A percentile compares a stretch with the other conserved stretches of the same genome.
Evolutionary conservation across 148 eudicot species (phyloP).

Genomic region (Silene conica): DNA sequence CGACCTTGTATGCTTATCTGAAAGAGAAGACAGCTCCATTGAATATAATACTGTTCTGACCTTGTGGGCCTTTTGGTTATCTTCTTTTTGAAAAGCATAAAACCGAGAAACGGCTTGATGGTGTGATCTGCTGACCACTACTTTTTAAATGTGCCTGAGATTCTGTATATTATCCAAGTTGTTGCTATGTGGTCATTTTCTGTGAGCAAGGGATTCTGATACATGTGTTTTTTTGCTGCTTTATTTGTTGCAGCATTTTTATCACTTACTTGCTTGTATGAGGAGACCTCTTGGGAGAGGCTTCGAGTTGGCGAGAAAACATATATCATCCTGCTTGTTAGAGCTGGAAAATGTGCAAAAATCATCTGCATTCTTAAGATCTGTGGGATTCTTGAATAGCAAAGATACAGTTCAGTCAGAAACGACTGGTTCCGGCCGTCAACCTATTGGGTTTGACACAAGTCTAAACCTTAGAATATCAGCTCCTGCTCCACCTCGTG

Average conservation of each 20-base stretch:
- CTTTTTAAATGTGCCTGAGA: not conserved
- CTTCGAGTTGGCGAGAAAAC: slow-evolving; percentile 86
- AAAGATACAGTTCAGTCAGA: slow-evolving; percentile 32
- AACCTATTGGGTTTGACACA: slow-evolving; percentile 87
- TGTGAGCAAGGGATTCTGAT: not conserved
- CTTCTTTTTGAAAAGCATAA: not conserved
- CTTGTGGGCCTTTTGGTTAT: not conserved
- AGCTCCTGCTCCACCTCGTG: slow-evolving; percentile 96
- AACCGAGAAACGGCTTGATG: not conserved
- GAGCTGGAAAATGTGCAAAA: slow-evolving; percentile 69
- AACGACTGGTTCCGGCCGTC: slow-evolving; percentile 90
- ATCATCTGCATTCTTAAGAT: slow-evolving; percentile 56
- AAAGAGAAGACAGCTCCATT: not conserved
- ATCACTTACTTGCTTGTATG: slow-evolving; percentile 66
- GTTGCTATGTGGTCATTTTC: slow-evolving; percentile 10
- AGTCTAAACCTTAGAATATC: slow-evolving; percentile 82
- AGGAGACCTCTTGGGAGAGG: slow-evolving; percentile 94
- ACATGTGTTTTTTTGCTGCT: not conserved
- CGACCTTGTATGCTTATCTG: not conserved
- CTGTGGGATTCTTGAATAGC: slow-evolving; percentile 37
- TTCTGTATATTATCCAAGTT: not conserved
- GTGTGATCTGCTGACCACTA: not conserved
- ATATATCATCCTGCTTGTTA: slow-evolving; percentile 63
- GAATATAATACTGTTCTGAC: not conserved
- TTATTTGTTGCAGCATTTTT: slow-evolving; percentile 59